Evolutionary conservation across 129 eudicot species (phyloP), one percentile per base, ranked within the genome.

Genomic region (Centella asiatica): DNA sequence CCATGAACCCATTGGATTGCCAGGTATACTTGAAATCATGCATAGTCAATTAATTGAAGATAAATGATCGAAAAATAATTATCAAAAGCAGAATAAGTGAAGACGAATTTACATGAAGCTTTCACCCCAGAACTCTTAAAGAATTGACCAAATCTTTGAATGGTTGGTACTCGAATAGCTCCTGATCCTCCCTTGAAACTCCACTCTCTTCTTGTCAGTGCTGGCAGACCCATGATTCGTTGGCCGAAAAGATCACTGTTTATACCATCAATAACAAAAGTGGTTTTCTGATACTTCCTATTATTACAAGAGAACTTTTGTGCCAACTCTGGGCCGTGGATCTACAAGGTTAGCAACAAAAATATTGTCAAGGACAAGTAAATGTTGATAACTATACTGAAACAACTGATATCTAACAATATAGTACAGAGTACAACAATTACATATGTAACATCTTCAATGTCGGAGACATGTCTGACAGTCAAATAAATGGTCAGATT

Each of bases 31-130:
- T 17, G 6, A 36, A 34, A 12, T 12, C n/a, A 19, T 58, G 19
- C 37, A 12, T 24, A 33, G 10, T 8, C 45, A 58, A 58, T 23
- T n/a, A n/a, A n/a, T n/a, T n/a, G n/a, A n/a, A n/a, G n/a, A n/a
- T n/a, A n/a, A n/a, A n/a, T n/a, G n/a, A n/a, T n/a, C 12, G 20
- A 24, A 58, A 9, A 37, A 15, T 14, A 25, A 15, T 58, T 3
- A 34, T 1, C 1, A 27, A 17, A 64, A 59, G 4, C 23, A 26
- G 22, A 45, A 15, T 39, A 50, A 25, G 12, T 25, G 34, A 22
- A 26, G 1, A 74, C 56, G 28, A 44, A n/a, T 61, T 86, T 82
- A 90, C 98, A 90, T 71, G 89, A 79, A 69, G 89, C 81, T 33
- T 57, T 60, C 32, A 84, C 61, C 34, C 49, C 66, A 37, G 61